phyloP scores from a whole-genome alignment of 805 yeast genomes.

The Sungouiella thailandica region DNA sequence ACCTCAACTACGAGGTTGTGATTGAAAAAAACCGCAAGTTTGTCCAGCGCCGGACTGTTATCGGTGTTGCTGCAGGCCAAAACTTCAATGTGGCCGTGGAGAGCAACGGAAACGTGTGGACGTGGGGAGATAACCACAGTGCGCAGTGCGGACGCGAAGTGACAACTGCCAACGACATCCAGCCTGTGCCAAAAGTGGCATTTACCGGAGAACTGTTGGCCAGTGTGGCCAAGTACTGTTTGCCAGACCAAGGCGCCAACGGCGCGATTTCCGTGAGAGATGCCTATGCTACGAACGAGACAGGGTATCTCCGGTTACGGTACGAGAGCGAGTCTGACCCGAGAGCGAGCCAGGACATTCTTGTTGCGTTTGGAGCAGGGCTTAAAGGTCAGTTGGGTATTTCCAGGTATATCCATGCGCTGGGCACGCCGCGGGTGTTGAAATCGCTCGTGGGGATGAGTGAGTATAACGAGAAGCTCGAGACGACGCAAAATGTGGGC shows the following conservation, averaged over 20 bases:
- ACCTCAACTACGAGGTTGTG: slow-evolving; percentile 48
- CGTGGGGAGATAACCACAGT: slow-evolving; percentile 78
- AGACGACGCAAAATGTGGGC: slow-evolving; percentile 7
- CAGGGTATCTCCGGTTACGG: slow-evolving; percentile 33
- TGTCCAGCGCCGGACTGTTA: slow-evolving; percentile 41
- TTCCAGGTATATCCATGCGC: slow-evolving; percentile 70
- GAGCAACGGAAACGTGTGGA: slow-evolving; percentile 61
- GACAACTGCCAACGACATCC: slow-evolving; percentile 57
- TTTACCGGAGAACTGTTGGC: slow-evolving; percentile 35
- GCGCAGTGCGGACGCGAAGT: slow-evolving; percentile 84
- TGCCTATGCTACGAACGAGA: slow-evolving; percentile 67
- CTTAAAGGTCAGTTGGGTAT: slow-evolving; percentile 81
- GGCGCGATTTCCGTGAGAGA: slow-evolving; percentile 29
- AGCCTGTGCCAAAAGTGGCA: slow-evolving; percentile 61
- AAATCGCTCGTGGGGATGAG: slow-evolving; percentile 13
- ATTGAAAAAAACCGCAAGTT: slow-evolving; percentile 16
- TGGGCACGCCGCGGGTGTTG: slow-evolving; percentile 59
- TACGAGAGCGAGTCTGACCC: slow-evolving; percentile 17
- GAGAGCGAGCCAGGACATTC: slow-evolving; percentile 15
- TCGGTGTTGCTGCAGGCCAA: slow-evolving; percentile 66
- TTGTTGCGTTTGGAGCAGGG: slow-evolving; percentile 79
- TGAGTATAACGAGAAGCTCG: slow-evolving; percentile 11
- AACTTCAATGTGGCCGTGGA: slow-evolving; percentile 72
- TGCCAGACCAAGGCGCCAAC: slow-evolving; percentile 7
- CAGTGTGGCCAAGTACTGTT: slow-evolving; percentile 8